phyloP scores from a whole-genome alignment of 2,329 filamentous ascomycete genomes.

The Talaromyces funiculosus region DNA sequence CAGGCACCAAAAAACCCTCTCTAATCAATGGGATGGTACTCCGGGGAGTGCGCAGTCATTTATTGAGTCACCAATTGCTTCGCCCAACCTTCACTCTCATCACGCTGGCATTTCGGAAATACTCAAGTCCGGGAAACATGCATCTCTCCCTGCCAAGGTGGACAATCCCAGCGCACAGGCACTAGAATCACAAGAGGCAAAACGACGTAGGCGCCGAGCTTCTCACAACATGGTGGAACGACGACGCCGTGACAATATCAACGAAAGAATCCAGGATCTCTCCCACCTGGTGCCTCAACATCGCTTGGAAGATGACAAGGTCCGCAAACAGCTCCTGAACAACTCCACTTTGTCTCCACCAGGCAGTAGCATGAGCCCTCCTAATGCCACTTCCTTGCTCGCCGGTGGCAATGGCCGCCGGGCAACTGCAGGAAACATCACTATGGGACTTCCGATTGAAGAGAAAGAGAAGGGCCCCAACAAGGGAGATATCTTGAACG shows the following conservation, averaged over 20 bases:
- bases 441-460: conserved; percentile 84
- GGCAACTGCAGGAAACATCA: conserved; percentile 77
- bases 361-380: conserved; percentile 58
- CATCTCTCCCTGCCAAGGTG: conserved; percentile 85
- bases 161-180: conserved; percentile 48
- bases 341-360: conserved; percentile 84
- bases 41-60: conserved; percentile 79
- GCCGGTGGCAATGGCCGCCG: conserved; percentile 78
- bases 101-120: conserved; percentile 82
- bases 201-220: conserved; percentile 82
- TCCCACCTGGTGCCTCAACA: conserved; percentile 89
- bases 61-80: conserved; percentile 82
- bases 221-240: conserved; percentile 97
- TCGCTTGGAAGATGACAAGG: conserved; percentile 92
- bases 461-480: conserved; percentile 99
- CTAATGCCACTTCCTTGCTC: conserved; percentile 66
- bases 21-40: conserved; percentile 86
- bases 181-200: conserved; percentile 82
- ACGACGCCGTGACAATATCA: conserved; percentile 93
- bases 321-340: conserved; percentile 88
- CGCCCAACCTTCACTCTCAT: conserved; percentile 53
- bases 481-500: conserved; percentile 97
- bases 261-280: conserved; percentile 94
- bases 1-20: conserved; percentile 73
- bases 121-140: conserved; percentile 72